Conservation (phyloP, 2,329 filamentous ascomycete species). For the Claviceps sp. region DNA sequence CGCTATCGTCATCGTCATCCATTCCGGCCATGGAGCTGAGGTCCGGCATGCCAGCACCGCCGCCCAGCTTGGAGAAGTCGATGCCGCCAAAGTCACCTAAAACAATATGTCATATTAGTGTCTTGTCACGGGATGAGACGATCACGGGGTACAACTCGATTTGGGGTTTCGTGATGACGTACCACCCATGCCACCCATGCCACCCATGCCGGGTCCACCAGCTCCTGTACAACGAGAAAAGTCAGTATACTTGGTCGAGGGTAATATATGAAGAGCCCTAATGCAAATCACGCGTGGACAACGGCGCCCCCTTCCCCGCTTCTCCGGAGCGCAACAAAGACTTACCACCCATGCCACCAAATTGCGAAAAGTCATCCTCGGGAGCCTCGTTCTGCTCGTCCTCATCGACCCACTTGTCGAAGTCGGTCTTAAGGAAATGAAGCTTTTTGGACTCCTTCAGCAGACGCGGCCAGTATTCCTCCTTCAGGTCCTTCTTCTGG, state of each 20-base stretch:
- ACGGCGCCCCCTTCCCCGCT: too few species aligned
- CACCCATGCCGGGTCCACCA: too few species aligned
- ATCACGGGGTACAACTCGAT: neutral
- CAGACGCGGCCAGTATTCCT: constrained; percentile 91
- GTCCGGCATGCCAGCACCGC: constrained; percentile 23
- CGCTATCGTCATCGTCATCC: constrained; percentile 34
- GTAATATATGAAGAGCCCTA: too few species aligned
- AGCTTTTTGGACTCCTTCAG: constrained; percentile 81
- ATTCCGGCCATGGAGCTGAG: constrained; percentile 34
- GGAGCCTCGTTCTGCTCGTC: constrained; percentile 89
- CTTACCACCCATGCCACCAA: constrained; percentile 48
- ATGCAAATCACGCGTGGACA: neutral
- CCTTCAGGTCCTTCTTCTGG: constrained; percentile 91
- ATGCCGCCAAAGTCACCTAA: constrained; percentile 70
- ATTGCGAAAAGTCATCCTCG: constrained; percentile 65
- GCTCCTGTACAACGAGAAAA: constrained; percentile 14
- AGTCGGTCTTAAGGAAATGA: constrained; percentile 97
- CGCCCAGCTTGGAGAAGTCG: constrained; percentile 84
- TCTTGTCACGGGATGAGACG: neutral
- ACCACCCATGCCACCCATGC: constrained; percentile 34
- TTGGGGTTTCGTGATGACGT: constrained; percentile 16
- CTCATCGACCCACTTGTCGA: constrained; percentile 98
- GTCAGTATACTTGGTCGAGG: neutral
- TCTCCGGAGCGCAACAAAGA: constrained; percentile 10
- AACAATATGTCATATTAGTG: neutral